Conservation (phyloP, 108 stramenopile species). For the Nitzschia inconspicua region DNA sequence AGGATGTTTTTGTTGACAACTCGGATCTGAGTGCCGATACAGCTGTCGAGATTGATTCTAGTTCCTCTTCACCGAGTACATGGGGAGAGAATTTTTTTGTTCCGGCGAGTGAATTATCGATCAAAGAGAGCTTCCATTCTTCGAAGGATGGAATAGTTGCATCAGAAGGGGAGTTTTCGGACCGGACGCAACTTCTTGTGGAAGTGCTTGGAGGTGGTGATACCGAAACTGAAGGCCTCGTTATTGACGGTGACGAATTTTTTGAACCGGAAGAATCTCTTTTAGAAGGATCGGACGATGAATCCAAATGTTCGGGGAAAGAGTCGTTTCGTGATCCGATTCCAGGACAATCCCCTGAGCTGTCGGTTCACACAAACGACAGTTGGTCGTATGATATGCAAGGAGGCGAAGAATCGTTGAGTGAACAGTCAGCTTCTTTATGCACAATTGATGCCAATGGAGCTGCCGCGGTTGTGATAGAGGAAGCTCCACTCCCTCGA, state of each 20-base stretch:
- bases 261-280: slow-evolving; percentile 65
- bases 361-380: slow-evolving; percentile 6
- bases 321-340: slow-evolving; percentile 17
- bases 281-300: slow-evolving; percentile 56
- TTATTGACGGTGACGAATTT: slow-evolving; percentile 82
- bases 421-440: not conserved
- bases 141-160: no score
- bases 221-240: slow-evolving; percentile 24
- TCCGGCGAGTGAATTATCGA: not conserved
- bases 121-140: no score
- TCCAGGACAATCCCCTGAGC: not conserved
- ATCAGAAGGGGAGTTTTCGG: not conserved
- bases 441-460: slow-evolving; percentile 14
- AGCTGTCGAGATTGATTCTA: slow-evolving; percentile 8
- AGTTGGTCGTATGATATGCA: slow-evolving; percentile 33
- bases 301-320: slow-evolving; percentile 5
- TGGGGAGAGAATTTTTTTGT: slow-evolving; percentile 35
- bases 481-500: slow-evolving; percentile 85
- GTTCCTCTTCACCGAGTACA: not conserved
- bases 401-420: not conserved
- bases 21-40: not conserved
- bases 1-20: not conserved
- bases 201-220: slow-evolving; percentile 48
- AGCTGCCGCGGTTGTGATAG: slow-evolving; percentile 64
- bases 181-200: slow-evolving; percentile 20